phyloP scores from a whole-genome alignment of 495 filamentous ascomycete genomes.

The Xylaria acuta region DNA sequence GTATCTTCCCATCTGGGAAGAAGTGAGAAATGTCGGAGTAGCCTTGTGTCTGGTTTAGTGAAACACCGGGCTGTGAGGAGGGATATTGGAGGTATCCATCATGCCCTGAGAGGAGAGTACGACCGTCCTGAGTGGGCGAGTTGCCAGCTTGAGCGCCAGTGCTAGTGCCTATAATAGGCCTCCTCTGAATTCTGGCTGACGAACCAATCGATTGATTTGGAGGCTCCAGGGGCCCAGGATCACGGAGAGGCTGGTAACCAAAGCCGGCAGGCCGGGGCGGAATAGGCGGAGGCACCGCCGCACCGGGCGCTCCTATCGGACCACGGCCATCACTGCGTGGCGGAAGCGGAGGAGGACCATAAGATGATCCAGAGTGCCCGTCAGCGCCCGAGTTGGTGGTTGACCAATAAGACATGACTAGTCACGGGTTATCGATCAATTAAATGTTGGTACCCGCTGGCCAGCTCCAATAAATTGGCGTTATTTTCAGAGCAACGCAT shows the following conservation, averaged over 20 bases:
- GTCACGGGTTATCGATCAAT: background rate
- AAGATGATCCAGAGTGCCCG: background rate
- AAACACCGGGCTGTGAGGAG: background rate
- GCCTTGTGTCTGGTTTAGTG: conserved; percentile 1
- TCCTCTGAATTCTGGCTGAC: background rate
- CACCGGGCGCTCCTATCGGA: background rate
- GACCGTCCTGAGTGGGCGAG: too few species aligned
- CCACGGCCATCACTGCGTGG: conserved; percentile 8
- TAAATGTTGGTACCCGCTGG: background rate
- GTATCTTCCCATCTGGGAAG: conserved; percentile 9
- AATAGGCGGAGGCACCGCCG: conserved; percentile 7
- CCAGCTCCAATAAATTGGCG: background rate
- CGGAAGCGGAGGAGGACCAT: conserved; percentile 18
- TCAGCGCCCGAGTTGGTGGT: background rate
- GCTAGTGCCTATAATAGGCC: too few species aligned
- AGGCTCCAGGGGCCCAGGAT: background rate
- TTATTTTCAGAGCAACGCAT: background rate
- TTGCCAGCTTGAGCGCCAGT: too few species aligned
- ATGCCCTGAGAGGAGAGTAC: background rate
- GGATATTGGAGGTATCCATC: background rate
- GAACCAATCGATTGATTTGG: background rate
- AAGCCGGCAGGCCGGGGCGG: conserved; percentile 19
- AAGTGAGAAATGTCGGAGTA: conserved; percentile 9
- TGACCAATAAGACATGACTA: conserved; percentile 15
- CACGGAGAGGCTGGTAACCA: conserved; percentile 8